Conservation (phyloP, 2,329 filamentous ascomycete genomes). For the Cryphonectria nitschkei region DNA sequence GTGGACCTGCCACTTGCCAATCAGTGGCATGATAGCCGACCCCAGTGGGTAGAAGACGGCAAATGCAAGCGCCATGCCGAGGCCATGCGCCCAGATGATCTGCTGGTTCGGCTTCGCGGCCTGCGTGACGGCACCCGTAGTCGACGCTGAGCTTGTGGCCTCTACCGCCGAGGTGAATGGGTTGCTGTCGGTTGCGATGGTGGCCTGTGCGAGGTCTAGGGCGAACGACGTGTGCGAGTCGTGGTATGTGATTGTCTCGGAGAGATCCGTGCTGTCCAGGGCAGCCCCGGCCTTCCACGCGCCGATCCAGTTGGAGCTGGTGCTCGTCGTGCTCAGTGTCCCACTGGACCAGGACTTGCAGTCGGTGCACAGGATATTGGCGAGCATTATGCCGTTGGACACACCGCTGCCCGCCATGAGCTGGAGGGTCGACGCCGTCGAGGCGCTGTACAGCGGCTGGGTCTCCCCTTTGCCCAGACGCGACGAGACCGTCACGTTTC, state of each 20-base stretch:
- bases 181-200: conserved; percentile 52
- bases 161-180: conserved; percentile 48
- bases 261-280: conserved; percentile 47
- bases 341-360: conserved; percentile 53
- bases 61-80: conserved; percentile 65
- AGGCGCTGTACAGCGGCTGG: conserved; percentile 51
- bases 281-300: conserved; percentile 55
- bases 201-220: conserved; percentile 54
- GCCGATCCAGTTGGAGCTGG: conserved; percentile 53
- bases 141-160: conserved; percentile 18
- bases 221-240: conserved; percentile 48
- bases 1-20: conserved; percentile 63
- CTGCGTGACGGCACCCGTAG: conserved; percentile 34
- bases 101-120: conserved; percentile 20
- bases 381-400: conserved; percentile 54
- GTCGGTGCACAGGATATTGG: conserved; percentile 61
- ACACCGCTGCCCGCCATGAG: conserved; percentile 65
- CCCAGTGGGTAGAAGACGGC: conserved; percentile 63
- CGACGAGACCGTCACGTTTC: conserved; percentile 66
- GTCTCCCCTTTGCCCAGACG: conserved; percentile 52
- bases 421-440: conserved; percentile 46
- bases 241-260: conserved; percentile 50
- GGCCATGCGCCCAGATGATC: conserved; percentile 53
- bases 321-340: conserved; percentile 46
- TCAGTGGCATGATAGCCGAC: conserved; percentile 61